A percentile compares a stretch with the other conserved stretches of the same genome.
Evolutionary conservation across 2,329 filamentous ascomycete genomes (phyloP).

Genomic region (Remersonia thermophila): DNA sequence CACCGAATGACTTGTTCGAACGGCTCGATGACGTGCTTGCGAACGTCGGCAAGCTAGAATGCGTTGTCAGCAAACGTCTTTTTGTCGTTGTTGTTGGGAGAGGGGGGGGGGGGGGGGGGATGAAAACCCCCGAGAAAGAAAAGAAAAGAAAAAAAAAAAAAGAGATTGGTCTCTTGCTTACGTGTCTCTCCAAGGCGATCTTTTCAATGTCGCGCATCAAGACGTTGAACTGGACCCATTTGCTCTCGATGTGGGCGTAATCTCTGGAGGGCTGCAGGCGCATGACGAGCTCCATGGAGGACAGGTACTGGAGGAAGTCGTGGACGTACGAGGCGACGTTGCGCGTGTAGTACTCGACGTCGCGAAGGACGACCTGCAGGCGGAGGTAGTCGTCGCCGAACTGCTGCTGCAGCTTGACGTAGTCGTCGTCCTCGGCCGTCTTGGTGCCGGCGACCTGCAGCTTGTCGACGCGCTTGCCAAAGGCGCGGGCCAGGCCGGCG

Average conservation of each 20-base stretch:
- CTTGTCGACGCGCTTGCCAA: constrained; percentile 81
- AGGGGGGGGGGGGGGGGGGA: no score
- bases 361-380: constrained; percentile 80
- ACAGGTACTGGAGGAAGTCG: constrained; percentile 67
- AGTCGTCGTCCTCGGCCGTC: constrained; percentile 67
- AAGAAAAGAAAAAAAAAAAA: no score
- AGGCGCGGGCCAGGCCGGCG: constrained; percentile 74
- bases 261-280: constrained; percentile 57
- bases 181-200: constrained; percentile 73
- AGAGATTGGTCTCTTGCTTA: constrained; percentile 34
- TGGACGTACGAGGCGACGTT: constrained; percentile 69
- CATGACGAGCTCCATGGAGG: constrained; percentile 73
- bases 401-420: constrained; percentile 67
- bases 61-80: no score
- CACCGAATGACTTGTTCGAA: constrained; percentile 28
- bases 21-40: constrained; percentile 70
- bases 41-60: constrained; percentile 48
- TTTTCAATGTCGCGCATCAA: constrained; percentile 77
- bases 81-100: no score
- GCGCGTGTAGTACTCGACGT: constrained; percentile 87
- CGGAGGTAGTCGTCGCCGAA: constrained; percentile 89
- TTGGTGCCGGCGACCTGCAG: constrained; percentile 51
- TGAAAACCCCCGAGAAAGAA: no score
- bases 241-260: constrained; percentile 71
- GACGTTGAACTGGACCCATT: constrained; percentile 85